Conservation (phyloP, 345 rosid genomes). For the Gossypium stocksii region DNA sequence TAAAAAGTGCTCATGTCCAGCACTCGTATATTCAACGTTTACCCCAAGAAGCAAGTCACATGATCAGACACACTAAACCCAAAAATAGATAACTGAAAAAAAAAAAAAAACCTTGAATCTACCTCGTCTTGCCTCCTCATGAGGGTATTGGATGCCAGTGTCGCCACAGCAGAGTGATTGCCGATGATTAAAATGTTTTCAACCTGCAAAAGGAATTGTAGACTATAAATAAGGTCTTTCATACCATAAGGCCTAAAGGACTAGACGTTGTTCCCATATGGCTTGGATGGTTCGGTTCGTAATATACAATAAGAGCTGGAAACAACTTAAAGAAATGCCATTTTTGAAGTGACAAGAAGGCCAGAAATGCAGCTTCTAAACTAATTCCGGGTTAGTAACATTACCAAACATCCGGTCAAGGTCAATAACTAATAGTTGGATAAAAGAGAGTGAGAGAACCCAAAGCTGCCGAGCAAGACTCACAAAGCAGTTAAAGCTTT, state of each 20-base stretch:
- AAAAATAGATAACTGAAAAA: neutral
- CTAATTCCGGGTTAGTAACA: neutral
- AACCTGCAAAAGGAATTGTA: slow-evolving; percentile 48
- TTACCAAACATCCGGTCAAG: neutral
- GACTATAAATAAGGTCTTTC: too few relatives aligned
- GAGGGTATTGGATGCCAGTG: slow-evolving; percentile 77
- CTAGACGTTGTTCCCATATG: too few relatives aligned
- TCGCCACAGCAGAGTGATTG: slow-evolving; percentile 85
- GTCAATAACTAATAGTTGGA: neutral
- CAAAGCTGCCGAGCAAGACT: neutral
- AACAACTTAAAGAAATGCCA: too few relatives aligned
- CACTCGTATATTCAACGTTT: neutral
- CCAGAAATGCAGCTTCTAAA: neutral
- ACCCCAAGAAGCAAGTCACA: neutral
- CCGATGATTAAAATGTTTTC: slow-evolving; percentile 82
- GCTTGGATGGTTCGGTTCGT: too few relatives aligned
- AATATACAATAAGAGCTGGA: too few relatives aligned
- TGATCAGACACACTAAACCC: neutral
- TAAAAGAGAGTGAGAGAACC: neutral
- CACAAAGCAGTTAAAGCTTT: neutral
- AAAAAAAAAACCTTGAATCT: slow-evolving; percentile 50
- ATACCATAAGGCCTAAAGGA: too few relatives aligned
- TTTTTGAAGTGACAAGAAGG: too few relatives aligned
- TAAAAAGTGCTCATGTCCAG: too few relatives aligned
- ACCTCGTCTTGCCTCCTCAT: slow-evolving; percentile 72